Base-by-base conservation (phyloP, 441 rosid genomes). In the Mallotus repandus region DNA sequence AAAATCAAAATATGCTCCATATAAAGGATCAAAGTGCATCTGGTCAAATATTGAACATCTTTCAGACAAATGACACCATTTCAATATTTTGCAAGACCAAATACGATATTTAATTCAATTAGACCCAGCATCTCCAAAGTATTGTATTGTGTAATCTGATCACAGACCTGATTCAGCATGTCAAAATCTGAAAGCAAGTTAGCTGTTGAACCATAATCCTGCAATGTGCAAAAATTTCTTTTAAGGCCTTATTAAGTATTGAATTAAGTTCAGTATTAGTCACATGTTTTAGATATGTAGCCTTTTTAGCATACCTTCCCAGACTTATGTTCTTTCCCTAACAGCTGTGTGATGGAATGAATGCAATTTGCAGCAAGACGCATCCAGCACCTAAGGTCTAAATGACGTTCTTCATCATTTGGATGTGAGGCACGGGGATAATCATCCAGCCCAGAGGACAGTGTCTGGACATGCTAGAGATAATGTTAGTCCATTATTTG, bases 341-440 rank as follows among this genome's bases (percentile, higher is more conserved):
- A 63, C 78, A 94, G 79, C 81, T 79, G 80, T 22, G 82, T 45
- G 81, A 97, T 88, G 69, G 95, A 90, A 80, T 84, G 83, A 97
- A 97, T 85, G 84, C 97, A 97, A 70, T 92, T 96, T 72, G 98
- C 98, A 53, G 98, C 99, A 46, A 97, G 98, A 82, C 89, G 92
- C 95, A 97, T 94, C 99, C 99, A 97, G 81, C 98, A 92, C 84
- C 99, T 91, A 74, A 97, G 98, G 87, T 97, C 99, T 82, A 97
- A 73, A 77, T 97, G 99, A 19, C 90, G 94, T 81, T 97, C 99
- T 71, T 94, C 96, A 64, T 81, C 94, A 81, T 79, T 90, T 56
- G 99, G 98, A 80, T 94, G 99, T 53, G 98, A 97, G 75, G 99
- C 98, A 66, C 97, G 97, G 0, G 99, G 99, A 82, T 92, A 94